phyloP scores from a whole-genome alignment of 805 yeast species.

The Wickerhamiella azymoides region DNA sequence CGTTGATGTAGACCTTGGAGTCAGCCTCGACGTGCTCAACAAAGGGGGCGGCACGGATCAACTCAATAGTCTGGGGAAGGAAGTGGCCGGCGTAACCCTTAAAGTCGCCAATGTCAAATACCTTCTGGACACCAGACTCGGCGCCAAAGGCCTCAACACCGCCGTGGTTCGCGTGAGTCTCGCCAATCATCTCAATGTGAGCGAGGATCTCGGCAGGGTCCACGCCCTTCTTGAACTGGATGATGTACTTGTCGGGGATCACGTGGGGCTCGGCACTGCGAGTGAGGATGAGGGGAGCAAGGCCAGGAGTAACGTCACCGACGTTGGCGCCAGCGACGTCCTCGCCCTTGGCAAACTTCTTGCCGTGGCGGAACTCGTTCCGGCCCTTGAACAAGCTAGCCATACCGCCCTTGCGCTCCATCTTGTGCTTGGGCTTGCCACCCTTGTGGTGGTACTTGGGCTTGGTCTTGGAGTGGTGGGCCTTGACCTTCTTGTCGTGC shows the following conservation, averaged over 20 bases:
- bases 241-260: conserved; percentile 41
- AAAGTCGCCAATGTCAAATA: conserved; percentile 37
- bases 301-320: conserved; percentile 6
- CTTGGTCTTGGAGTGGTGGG: background rate
- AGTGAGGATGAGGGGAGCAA: conserved; percentile 37
- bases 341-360: background rate
- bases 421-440: background rate
- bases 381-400: background rate
- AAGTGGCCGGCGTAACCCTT: conserved; percentile 81
- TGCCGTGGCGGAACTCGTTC: background rate
- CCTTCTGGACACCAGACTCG: conserved; percentile 21
- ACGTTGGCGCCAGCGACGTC: background rate
- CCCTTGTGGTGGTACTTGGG: background rate
- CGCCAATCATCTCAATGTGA: conserved; percentile 56
- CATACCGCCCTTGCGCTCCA: conserved; percentile 5
- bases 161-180: conserved; percentile 19
- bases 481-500: conserved; percentile 5
- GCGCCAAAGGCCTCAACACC: conserved; percentile 28
- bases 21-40: conserved; percentile 54
- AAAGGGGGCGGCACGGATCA: conserved; percentile 44
- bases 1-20: conserved; percentile 37
- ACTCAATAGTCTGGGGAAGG: conserved; percentile 57
- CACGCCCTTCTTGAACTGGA: conserved; percentile 63
- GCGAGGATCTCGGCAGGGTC: conserved; percentile 38
- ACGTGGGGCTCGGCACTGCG: conserved; percentile 25